Conservation (phyloP, 345 rosid species). For the Angophora floribunda region DNA sequence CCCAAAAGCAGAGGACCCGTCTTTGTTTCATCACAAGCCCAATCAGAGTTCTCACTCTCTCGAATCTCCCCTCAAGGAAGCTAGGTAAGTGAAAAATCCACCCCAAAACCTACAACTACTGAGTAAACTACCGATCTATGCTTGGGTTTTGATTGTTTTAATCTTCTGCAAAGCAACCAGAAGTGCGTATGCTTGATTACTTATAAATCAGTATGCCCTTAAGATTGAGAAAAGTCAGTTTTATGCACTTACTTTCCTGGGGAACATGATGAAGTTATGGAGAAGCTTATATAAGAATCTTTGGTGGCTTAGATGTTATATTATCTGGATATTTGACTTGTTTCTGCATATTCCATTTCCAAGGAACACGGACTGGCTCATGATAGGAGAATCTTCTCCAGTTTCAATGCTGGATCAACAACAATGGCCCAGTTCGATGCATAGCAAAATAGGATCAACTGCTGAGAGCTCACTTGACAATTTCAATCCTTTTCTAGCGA, state of each 20-base stretch:
- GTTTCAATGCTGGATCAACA: slow-evolving; percentile 2
- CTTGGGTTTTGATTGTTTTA: neutral
- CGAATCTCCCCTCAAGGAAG: neutral
- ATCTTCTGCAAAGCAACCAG: neutral
- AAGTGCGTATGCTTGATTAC: neutral
- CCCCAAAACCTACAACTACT: neutral
- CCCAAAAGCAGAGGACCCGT: neutral
- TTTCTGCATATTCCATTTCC: neutral
- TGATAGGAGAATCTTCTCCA: slow-evolving; percentile 17
- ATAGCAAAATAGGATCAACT: neutral
- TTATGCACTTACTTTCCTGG: neutral
- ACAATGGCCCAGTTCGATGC: slow-evolving; percentile 10
- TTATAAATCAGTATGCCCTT: neutral
- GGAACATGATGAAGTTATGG: neutral
- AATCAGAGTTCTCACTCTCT: neutral
- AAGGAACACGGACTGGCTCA: slow-evolving; percentile 27
- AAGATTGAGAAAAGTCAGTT: neutral
- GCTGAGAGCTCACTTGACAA: neutral
- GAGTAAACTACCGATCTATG: neutral
- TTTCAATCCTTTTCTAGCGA: neutral
- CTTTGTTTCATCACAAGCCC: neutral
- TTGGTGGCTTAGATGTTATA: neutral
- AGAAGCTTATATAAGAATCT: neutral
- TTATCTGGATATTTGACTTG: neutral
- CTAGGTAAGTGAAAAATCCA: neutral